These are phyloP conservation scores for Trichoderma koningiopsis DNA, from an alignment of 2,329 filamentous ascomycete species.

Conservation along the genomic window DNA sequence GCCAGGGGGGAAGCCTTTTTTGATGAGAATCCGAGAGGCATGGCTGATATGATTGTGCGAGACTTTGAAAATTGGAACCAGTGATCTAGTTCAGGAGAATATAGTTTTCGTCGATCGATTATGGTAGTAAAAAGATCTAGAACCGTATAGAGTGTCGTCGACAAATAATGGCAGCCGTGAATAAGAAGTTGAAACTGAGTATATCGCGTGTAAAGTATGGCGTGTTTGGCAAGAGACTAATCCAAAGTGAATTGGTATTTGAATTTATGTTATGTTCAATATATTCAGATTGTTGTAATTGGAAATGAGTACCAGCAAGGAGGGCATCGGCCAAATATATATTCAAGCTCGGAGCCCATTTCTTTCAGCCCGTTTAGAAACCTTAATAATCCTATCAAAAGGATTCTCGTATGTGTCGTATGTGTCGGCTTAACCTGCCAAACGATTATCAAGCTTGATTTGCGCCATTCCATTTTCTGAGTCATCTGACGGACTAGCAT, in stretches of 20 bases:
- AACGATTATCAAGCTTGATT: not conserved
- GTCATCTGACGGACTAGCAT: not conserved
- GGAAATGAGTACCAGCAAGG: not conserved
- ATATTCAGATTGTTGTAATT: not conserved
- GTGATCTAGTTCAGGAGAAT: not conserved
- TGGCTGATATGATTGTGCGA: not conserved
- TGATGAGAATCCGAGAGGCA: constrained; percentile 5
- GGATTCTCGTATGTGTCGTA: constrained; percentile 2
- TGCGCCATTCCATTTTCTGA: not conserved
- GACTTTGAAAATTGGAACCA: not conserved
- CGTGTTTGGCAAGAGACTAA: not conserved
- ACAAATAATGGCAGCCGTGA: not conserved
- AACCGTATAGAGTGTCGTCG: not conserved
- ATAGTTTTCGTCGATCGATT: not conserved
- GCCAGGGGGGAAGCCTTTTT: constrained; percentile 7
- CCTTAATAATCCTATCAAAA: not conserved
- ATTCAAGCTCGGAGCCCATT: not conserved
- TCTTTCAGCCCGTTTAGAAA: not conserved
- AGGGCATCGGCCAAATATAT: not conserved
- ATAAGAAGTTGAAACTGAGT: not conserved
- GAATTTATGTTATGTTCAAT: not conserved
- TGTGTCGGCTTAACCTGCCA: not conserved
- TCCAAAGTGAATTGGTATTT: not conserved
- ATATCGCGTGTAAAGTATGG: not conserved
- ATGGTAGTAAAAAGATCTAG: not conserved